Percentiles rank a stretch among this genome's conserved stretches.
phyloP scores from a whole-genome alignment of 176 grass and related monocot genomes.

The Musa itinerans region DNA sequence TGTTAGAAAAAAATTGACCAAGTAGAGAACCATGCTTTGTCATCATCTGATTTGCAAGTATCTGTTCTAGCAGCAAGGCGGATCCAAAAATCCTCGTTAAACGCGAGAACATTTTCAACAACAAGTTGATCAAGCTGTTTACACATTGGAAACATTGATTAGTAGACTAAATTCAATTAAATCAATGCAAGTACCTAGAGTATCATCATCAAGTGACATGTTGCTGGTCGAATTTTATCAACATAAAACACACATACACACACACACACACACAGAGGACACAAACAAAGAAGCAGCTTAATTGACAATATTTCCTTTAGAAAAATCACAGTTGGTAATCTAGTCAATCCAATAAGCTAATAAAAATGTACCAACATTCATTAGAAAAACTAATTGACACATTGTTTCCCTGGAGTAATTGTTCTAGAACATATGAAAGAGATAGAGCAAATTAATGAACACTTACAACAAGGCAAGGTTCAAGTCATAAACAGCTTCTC shows the following conservation, averaged over 20 bases:
- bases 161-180: constrained; percentile 3
- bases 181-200: neutral
- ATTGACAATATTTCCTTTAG: no score
- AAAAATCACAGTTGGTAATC: neutral
- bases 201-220: constrained; percentile 3
- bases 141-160: constrained; percentile 18
- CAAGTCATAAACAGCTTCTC: no score
- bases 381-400: neutral
- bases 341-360: neutral
- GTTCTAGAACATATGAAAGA: neutral
- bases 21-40: constrained; percentile 71
- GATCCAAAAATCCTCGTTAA: constrained; percentile 73
- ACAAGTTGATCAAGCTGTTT: constrained; percentile 86
- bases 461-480: no score
- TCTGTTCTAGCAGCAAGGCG: constrained; percentile 70
- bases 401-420: neutral
- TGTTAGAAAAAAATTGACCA: neutral
- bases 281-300: no score
- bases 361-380: neutral
- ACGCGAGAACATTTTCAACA: constrained; percentile 88
- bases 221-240: no score
- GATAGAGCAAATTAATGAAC: neutral
- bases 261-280: no score
- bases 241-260: no score
- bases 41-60: constrained; percentile 88